Evolutionary conservation across 345 rosid genomes (phyloP), one percentile per base, ranked within the genome.

Genomic region (Melaleuca alternifolia): DNA sequence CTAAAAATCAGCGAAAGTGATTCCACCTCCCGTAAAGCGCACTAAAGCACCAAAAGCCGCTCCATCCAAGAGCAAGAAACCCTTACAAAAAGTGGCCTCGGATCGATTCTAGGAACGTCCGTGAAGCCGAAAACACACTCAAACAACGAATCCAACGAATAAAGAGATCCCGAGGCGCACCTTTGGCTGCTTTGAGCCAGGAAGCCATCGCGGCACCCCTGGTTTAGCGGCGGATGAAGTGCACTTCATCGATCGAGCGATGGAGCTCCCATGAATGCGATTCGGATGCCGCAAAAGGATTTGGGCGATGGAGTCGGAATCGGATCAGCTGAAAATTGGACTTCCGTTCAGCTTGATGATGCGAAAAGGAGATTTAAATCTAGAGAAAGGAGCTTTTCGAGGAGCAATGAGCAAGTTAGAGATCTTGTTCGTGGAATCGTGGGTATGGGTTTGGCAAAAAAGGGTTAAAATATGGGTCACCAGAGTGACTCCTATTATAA

Each of bases 151-250:
- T 50, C 56, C 26, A 54, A 6, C 76, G 30, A 15, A 52, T 52
- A 84, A 41, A 84, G 46, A 87, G 52, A 48, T 51, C 82, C 48
- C 83, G 86, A 91, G 52, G 41, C 89, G 50, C 23, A 97, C 99
- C 99, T 97, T 97, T 99, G 50, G 99, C 99, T 83, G 95, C 99
- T 91, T 96, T 97, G 83, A 97, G 96, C 99, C 99, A 97, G 88
- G 96, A 93, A 88, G 98, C 96, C 99, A 97, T 97, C 87, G 89
- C 56, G 44, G 16, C 28, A 41, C 75, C 4, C 41, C 86, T 86
- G 86, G 85, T 50, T 86, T 84, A 24, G 85, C 84, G 51, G 81
- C 85, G 56, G 85, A 75, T 71, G 85, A 50, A 23, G 86, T 88
- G 89, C 88, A 87, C 89, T 91, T 91, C 85, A 87, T 83, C 1